These are phyloP conservation scores for Collybia sordida DNA, from an alignment of 768 basidiomycete species.

Conservation along the genomic window DNA sequence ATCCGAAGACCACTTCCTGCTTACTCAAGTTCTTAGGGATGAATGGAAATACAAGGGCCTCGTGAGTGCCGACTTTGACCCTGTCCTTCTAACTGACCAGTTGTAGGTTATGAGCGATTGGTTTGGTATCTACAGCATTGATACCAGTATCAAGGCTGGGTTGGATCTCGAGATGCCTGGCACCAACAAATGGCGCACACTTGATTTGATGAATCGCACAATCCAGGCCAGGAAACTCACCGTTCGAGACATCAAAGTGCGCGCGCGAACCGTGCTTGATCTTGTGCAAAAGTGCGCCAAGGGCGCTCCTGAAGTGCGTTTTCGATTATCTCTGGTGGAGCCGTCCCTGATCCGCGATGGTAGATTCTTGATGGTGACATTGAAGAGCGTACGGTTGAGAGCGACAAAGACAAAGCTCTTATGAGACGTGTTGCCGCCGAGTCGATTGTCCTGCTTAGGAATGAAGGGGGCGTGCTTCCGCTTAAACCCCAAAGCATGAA, in stretches of 20 bases:
- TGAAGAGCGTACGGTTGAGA: constrained; percentile 60
- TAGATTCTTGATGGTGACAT: constrained; percentile 75
- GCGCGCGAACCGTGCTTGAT: constrained; percentile 65
- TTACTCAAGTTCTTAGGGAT: constrained; percentile 58
- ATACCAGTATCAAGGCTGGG: constrained; percentile 68
- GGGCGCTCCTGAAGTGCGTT: constrained; percentile 59
- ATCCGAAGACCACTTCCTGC: constrained; percentile 60
- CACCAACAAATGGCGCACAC: constrained; percentile 69
- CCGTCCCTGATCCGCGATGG: not conserved
- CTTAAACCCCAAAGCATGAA: constrained; percentile 48
- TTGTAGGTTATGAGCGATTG: constrained; percentile 77
- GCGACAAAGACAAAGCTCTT: constrained; percentile 57
- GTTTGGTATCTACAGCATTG: constrained; percentile 74
- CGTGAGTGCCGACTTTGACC: constrained; percentile 22
- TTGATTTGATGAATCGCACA: constrained; percentile 64
- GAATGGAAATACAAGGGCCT: constrained; percentile 78
- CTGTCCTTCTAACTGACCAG: not conserved
- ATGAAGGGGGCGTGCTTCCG: constrained; percentile 55
- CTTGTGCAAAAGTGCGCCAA: constrained; percentile 69
- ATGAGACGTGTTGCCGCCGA: constrained; percentile 68
- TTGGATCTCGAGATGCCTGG: constrained; percentile 84
- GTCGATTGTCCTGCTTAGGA: constrained; percentile 77
- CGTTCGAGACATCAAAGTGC: constrained; percentile 60
- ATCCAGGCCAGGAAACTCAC: constrained; percentile 64
- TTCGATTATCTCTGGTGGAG: constrained; percentile 1